Base-by-base conservation (phyloP, 176 grass and related monocot genomes). In the Areca catechu region DNA sequence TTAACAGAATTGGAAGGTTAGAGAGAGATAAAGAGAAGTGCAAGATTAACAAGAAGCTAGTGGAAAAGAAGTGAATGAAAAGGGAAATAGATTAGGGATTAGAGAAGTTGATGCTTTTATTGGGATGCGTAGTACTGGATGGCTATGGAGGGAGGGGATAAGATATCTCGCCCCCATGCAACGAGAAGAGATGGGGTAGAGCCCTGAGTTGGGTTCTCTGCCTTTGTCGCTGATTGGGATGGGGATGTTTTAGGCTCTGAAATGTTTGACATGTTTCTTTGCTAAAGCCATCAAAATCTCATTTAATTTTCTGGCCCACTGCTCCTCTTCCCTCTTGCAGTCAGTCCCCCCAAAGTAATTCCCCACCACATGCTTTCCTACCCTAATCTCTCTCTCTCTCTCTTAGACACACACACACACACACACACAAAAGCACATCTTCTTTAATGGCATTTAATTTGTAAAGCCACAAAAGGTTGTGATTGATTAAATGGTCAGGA, bases 371-470 rank as follows among this genome's bases (percentile, higher is more conserved):
- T 60, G 56, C 56, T 30, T 60, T 30, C 6, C 23, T 30, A 34
- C 25, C 57, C 24, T 30, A 30, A 18, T 59, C 24, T 59, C 24
- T 59, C 15, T 7, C 24, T 27, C 57, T 17, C 24, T n/a, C 57
- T 18, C 16, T 30, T 16, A 10, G 25, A 30, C 24, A n/a, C 57
- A 28, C 24, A 28, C 24, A 59, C 53, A 50, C 47, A 66, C 68
- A 72, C 61, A 79, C 53, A 79, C n/a, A 60, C 19, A 43, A 20
- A 29, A 67, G n/a, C 51, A 50, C 22, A 53, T 74, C 52, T 71
- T 61, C 65, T 69, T 83, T 52, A 83, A 54, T 81, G 50, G 49
- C 73, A 74, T 74, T 93, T 51, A 85, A 80, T 75, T 15, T 71
- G 57, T 57, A 78, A 85, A 81, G 52, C 65, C 30, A 72, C 48